Percentiles rank a stretch among this genome's conserved stretches.
phyloP scores from a whole-genome alignment of 257 asterid genomes.

The Solanum commersonii region DNA sequence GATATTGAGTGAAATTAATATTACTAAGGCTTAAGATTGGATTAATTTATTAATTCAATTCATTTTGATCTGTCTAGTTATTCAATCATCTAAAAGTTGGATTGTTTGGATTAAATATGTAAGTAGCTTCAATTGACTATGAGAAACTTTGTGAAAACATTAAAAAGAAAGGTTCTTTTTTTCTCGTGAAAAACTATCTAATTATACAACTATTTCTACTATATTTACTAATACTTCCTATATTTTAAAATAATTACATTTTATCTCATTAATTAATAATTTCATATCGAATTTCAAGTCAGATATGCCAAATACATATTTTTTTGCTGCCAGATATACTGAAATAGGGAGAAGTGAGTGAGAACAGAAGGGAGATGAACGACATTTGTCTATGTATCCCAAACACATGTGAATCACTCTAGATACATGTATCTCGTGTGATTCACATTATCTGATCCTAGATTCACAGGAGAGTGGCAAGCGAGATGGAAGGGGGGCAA shows the following conservation, averaged over 20 bases:
- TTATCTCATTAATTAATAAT: no score
- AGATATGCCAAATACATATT: no score
- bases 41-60: neutral
- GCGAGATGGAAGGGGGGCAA: neutral
- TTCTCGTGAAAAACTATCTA: neutral
- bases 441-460: neutral
- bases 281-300: neutral
- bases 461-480: neutral
- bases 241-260: no score
- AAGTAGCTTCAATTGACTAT: neutral
- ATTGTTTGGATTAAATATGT: neutral
- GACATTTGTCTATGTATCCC: neutral
- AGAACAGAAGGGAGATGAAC: neutral
- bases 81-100: neutral
- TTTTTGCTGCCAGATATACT: neutral
- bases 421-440: neutral
- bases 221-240: no score
- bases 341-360: neutral
- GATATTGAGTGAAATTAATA: neutral
- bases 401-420: neutral
- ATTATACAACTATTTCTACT: neutral
- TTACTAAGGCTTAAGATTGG: neutral
- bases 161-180: neutral
- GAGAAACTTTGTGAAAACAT: neutral
- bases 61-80: neutral